A percentile compares a stretch with the other conserved stretches of the same genome.
Conservation (phyloP, 495 filamentous ascomycete genomes). For the Elasticomyces elasticus region DNA sequence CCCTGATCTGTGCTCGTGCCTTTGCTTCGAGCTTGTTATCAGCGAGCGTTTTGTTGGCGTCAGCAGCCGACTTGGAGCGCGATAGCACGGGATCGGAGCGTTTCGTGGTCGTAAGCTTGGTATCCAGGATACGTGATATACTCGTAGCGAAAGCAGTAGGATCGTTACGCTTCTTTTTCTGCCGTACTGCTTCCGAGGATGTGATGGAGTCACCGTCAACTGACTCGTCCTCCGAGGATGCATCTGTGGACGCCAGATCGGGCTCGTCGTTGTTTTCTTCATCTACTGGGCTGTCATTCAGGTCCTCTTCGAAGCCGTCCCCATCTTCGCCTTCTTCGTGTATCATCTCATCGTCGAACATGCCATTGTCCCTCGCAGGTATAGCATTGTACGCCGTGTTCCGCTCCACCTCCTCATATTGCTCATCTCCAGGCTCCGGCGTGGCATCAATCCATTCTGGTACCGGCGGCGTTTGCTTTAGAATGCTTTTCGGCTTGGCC, state of each 20-base stretch:
- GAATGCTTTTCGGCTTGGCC: constrained; percentile 19
- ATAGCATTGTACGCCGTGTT: constrained; percentile 31
- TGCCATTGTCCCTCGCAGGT: constrained; percentile 5
- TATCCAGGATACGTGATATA: constrained; percentile 78
- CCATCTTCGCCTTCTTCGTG: constrained; percentile 55
- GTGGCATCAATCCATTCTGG: not conserved
- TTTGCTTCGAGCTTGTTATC: constrained; percentile 71
- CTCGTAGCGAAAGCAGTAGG: constrained; percentile 80
- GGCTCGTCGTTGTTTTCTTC: constrained; percentile 9
- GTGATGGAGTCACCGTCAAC: constrained; percentile 25
- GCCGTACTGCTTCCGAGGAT: constrained; percentile 5
- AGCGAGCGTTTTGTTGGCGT: constrained; percentile 52
- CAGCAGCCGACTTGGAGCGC: constrained; percentile 58
- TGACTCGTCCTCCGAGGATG: constrained; percentile 24
- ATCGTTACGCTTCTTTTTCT: constrained; percentile 69
- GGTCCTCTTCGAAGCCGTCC: constrained; percentile 28
- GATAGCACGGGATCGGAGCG: constrained; percentile 83
- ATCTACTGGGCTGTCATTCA: constrained; percentile 30
- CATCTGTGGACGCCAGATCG: constrained; percentile 8
- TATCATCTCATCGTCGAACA: constrained; percentile 29
- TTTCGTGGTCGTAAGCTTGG: constrained; percentile 70
- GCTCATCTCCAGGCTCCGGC: constrained; percentile 16
- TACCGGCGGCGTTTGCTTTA: constrained; percentile 9
- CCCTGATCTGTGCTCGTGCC: constrained; percentile 65
- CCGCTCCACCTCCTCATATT: constrained; percentile 26